Evolutionary conservation across 176 grass and related monocot species (phyloP).

Genomic region (Stipa capillata): DNA sequence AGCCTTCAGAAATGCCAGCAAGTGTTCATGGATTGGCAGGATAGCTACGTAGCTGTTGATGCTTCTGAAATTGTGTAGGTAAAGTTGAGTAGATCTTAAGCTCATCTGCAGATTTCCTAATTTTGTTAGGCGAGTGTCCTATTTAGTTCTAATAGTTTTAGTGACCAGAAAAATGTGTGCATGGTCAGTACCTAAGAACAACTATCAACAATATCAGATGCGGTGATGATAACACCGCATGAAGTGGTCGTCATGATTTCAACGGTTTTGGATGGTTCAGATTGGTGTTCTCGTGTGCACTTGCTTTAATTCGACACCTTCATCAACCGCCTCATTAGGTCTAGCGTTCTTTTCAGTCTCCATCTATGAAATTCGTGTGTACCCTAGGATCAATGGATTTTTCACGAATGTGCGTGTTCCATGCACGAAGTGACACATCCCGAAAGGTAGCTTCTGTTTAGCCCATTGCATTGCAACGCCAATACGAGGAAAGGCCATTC

Average conservation of each 20-base stretch:
- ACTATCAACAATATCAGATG: no score
- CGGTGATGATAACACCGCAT: neutral
- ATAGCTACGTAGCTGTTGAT: neutral
- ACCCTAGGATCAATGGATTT: neutral
- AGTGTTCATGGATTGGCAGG: neutral
- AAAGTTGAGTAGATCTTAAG: neutral
- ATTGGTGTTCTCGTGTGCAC: neutral
- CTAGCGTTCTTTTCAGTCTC: slow-evolving; percentile 16
- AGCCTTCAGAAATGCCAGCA: neutral
- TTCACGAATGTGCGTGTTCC: neutral
- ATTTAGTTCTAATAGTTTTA: neutral
- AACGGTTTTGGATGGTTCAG: neutral
- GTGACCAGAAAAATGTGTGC: neutral
- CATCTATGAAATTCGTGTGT: neutral
- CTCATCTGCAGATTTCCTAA: neutral
- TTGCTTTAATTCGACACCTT: slow-evolving; percentile 5
- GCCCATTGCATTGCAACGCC: neutral
- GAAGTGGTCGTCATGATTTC: neutral
- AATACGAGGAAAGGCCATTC: neutral
- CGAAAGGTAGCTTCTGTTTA: neutral
- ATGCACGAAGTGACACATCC: neutral
- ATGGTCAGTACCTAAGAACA: neutral
- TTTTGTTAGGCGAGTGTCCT: neutral
- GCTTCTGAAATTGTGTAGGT: neutral
- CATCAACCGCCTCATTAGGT: slow-evolving; percentile 20